Evolutionary conservation across 768 basidiomycete genomes (phyloP).

Genomic region (Clavulina sp.): DNA sequence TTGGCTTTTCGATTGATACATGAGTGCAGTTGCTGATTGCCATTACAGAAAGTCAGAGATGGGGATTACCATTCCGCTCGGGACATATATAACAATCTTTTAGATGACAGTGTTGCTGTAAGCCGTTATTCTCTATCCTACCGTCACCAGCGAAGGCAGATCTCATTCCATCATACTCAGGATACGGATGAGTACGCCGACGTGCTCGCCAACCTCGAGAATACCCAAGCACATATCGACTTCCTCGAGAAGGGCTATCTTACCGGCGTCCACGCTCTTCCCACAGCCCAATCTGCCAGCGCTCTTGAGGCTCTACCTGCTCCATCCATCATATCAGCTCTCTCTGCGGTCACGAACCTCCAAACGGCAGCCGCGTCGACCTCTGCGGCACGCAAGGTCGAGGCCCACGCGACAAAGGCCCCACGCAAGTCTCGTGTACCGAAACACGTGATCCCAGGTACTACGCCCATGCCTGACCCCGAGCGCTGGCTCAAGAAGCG

Average conservation of each 20-base stretch:
- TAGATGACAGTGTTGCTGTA: constrained; percentile 64
- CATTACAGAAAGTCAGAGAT: constrained; percentile 53
- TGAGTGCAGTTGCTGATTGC: constrained; percentile 9
- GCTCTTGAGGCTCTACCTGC: constrained; percentile 36
- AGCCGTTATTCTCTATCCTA: constrained; percentile 18
- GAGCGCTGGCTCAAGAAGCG: constrained; percentile 76
- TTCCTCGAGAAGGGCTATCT: constrained; percentile 58
- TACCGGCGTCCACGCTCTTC: constrained; percentile 44
- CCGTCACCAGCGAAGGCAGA: neutral
- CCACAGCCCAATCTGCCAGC: constrained; percentile 25
- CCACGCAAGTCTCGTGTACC: constrained; percentile 41
- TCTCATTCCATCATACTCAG: constrained; percentile 23
- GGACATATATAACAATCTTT: constrained; percentile 62
- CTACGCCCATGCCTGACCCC: constrained; percentile 69
- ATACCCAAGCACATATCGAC: constrained; percentile 65
- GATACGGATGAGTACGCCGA: constrained; percentile 77
- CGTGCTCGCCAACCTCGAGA: constrained; percentile 68
- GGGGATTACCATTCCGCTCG: constrained; percentile 57
- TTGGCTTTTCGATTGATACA: neutral
- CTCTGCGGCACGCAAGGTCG: constrained; percentile 17
- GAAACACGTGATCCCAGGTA: constrained; percentile 55
- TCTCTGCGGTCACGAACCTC: constrained; percentile 6
- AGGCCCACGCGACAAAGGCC: constrained; percentile 21
- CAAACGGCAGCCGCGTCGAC: constrained; percentile 10
- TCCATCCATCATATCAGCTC: constrained; percentile 15